Base-by-base conservation (phyloP, 2,329 filamentous ascomycete genomes). In the Fusarium nodosum region DNA sequence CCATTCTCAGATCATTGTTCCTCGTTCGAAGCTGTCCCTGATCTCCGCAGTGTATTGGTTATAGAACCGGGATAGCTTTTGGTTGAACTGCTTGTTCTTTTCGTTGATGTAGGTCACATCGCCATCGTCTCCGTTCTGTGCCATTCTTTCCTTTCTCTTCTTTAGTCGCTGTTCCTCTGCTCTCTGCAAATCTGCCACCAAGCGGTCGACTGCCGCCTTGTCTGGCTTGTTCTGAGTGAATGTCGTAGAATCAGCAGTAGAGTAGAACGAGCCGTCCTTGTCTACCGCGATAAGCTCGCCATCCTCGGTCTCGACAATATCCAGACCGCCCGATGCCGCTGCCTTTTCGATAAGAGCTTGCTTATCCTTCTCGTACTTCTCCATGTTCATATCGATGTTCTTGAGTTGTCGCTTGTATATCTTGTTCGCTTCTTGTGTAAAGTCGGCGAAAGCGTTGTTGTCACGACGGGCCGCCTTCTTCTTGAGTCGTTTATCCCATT, bases 81-180 rank as follows among this genome's bases (percentile, higher is more conserved):
- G 90, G 88, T 99, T 99, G 85, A 99, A 99, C 86, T 97, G 94
- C 86, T 98, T 98, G 86, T 99, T 99, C 91, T 99, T 97, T 82
- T 97, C 94, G 82, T 99, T 99, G 87, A 99, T 99, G 82, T 97
- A 98, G 10, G 95, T 98, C 74, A 98, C 92, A 80, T 99, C 96
- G 30, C 89, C 91, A 48, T 94, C 92, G 68, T 97, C 94, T 61
- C 94, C 93, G 67, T 90, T 91, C 78, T 90, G 88, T 15, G 88
- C 88, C 78, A 92, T 89, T 55, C 94, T 87, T 71, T 97, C 93
- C 78, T 88, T 90, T 74, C 94, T 87, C 84, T 97, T 97, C 86
- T 94, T 97, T 76, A 97, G 77, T 53, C 94, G 86, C 54, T 90
- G 87, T 74, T 97, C 94, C 81, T 99, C 96, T 2, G 94, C 93